Percentiles rank a stretch among this genome's conserved stretches.
Evolutionary conservation across 352 stramenopile genomes (phyloP).

Genomic region (Thraustochytrium sp.): DNA sequence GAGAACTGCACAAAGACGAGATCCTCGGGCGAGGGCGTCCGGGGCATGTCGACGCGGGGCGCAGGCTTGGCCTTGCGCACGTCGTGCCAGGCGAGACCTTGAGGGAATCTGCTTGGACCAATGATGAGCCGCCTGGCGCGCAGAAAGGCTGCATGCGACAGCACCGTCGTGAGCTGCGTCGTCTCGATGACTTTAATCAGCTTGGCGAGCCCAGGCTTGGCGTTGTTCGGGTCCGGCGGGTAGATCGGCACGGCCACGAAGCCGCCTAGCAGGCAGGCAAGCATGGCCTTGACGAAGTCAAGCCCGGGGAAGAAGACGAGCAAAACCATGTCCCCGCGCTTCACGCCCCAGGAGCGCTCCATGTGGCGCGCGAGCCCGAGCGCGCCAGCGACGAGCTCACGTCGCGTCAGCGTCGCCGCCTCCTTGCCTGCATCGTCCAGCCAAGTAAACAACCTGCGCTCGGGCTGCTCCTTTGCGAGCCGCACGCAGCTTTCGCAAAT

Average conservation of each 20-base stretch:
- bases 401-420: background rate
- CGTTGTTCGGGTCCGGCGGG: constrained; percentile 61
- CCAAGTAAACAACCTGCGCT: background rate
- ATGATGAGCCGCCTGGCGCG: background rate
- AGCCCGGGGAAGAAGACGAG: constrained; percentile 93
- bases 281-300: constrained; percentile 94
- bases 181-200: background rate
- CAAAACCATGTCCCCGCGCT: constrained; percentile 70
- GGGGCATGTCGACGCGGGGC: constrained; percentile 74
- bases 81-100: constrained; percentile 56
- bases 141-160: background rate
- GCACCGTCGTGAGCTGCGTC: constrained; percentile 51
- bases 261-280: constrained; percentile 86
- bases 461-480: background rate
- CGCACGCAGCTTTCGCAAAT: too few species aligned
- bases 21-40: constrained; percentile 97
- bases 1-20: constrained; percentile 98
- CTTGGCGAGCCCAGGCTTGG: background rate
- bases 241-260: constrained; percentile 86
- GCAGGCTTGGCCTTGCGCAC: constrained; percentile 38
- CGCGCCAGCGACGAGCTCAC: background rate
- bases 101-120: constrained; percentile 49
- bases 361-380: background rate
- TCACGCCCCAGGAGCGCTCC: background rate
- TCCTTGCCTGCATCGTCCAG: background rate